phyloP scores from a whole-genome alignment of 306 rosid species.

The Luffa aegyptiaca region DNA sequence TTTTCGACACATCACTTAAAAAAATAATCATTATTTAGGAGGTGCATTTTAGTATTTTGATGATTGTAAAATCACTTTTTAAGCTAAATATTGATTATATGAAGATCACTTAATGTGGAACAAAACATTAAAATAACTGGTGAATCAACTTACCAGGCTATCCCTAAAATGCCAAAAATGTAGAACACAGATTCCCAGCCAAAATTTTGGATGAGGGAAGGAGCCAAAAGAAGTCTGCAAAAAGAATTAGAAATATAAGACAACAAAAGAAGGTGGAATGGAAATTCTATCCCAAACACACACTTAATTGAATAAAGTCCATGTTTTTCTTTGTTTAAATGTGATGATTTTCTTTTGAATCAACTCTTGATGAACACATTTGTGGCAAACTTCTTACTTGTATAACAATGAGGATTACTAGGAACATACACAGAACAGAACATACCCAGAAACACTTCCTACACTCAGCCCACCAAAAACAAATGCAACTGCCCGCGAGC shows the following conservation, averaged over 20 bases:
- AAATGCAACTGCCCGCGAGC: conserved; percentile 94
- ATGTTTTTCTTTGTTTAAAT: background rate
- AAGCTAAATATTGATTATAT: background rate
- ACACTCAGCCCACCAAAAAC: conserved; percentile 97
- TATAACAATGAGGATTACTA: background rate
- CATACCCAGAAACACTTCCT: conserved; percentile 96
- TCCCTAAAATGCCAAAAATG: conserved; percentile 64
- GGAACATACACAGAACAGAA: conserved; percentile 51
- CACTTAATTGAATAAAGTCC: background rate
- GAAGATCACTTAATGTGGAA: no score
- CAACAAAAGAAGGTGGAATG: background rate
- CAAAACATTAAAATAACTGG: background rate
- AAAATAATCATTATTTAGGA: background rate
- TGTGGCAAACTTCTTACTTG: no score
- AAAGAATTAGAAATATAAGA: background rate
- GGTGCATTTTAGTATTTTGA: background rate
- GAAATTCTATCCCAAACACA: background rate
- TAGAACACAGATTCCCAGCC: conserved; percentile 96
- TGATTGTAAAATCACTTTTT: no score
- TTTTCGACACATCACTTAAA: background rate
- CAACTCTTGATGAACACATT: no score
- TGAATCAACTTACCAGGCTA: conserved; percentile 66
- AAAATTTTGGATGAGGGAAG: conserved; percentile 75
- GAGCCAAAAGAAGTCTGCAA: conserved; percentile 87
- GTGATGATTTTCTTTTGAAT: background rate